These are phyloP conservation scores for Trypanosoma conorhini DNA, from an alignment of 208 protist species.

Conservation along the genomic window DNA sequence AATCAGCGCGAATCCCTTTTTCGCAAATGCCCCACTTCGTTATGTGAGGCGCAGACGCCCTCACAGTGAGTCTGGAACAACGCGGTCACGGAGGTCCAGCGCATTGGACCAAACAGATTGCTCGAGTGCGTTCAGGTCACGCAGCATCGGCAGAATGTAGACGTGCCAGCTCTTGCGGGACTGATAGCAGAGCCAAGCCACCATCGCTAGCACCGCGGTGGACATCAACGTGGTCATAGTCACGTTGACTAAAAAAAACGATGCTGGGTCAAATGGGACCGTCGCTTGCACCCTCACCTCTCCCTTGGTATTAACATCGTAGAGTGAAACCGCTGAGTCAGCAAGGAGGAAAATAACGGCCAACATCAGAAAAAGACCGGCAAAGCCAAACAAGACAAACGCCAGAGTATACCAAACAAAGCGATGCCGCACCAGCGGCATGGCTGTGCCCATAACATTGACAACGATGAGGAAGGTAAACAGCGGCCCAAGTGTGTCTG, in stretches of 20 bases:
- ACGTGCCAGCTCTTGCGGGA: conserved; percentile 37
- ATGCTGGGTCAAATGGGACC: conserved; percentile 6
- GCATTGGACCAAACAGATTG: conserved; percentile 36
- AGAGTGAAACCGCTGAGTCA: conserved; percentile 7
- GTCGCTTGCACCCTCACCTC: not conserved
- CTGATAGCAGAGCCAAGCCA: conserved; percentile 37
- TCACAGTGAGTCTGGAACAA: conserved; percentile 22
- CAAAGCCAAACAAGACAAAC: conserved; percentile 33
- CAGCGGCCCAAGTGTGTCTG: conserved; percentile 17
- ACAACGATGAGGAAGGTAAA: conserved; percentile 32
- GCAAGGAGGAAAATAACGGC: conserved; percentile 13
- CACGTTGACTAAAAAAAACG: conserved; percentile 31
- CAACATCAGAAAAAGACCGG: conserved; percentile 25
- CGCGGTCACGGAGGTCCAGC: conserved; percentile 53
- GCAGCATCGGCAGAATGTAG: conserved; percentile 41
- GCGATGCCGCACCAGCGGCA: conserved; percentile 33
- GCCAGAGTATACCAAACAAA: conserved; percentile 28
- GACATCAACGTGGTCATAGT: conserved; percentile 37
- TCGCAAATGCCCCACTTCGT: not conserved
- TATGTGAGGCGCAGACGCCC: not conserved
- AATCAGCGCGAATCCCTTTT: not conserved
- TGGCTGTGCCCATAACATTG: conserved; percentile 18
- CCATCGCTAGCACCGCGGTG: conserved; percentile 38
- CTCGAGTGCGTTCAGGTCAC: conserved; percentile 33
- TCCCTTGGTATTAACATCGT: conserved; percentile 2